Evolutionary conservation across 257 asterid genomes (phyloP).

Genomic region (Solanum neorickii): DNA sequence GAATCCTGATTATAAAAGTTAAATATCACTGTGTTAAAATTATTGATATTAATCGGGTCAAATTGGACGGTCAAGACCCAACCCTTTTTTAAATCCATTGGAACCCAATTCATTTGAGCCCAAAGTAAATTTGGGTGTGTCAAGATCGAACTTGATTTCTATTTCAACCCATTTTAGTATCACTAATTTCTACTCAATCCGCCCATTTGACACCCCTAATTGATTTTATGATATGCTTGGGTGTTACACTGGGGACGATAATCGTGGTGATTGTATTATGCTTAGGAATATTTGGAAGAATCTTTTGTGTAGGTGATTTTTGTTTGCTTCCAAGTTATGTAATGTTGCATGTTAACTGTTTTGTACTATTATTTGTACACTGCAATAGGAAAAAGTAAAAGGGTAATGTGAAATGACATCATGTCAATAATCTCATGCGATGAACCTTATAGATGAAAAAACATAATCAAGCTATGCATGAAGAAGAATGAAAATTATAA

Average conservation of each 20-base stretch:
- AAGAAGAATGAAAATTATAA: not conserved
- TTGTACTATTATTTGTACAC: not conserved
- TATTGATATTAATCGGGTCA: too few species aligned
- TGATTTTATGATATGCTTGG: not conserved
- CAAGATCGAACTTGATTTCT: too few species aligned
- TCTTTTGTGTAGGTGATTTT: not conserved
- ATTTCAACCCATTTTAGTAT: too few species aligned
- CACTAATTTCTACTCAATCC: too few species aligned
- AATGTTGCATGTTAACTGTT: not conserved
- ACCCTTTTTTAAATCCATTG: too few species aligned
- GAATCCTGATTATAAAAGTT: too few species aligned
- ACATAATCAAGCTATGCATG: not conserved
- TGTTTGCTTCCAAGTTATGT: not conserved
- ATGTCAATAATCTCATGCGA: not conserved
- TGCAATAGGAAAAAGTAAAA: not conserved
- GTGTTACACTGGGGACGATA: not conserved
- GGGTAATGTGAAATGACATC: not conserved
- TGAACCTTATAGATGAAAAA: not conserved
- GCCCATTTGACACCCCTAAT: too few species aligned
- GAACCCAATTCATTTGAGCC: too few species aligned
- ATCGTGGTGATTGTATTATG: not conserved
- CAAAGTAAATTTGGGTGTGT: too few species aligned
- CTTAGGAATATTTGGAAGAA: not conserved
- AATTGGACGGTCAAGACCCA: too few species aligned
- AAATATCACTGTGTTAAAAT: too few species aligned